Evolutionary conservation across 2,329 filamentous ascomycete species (phyloP), one percentile per base, ranked within the genome.

Genomic region (Alternaria ventricosa): DNA sequence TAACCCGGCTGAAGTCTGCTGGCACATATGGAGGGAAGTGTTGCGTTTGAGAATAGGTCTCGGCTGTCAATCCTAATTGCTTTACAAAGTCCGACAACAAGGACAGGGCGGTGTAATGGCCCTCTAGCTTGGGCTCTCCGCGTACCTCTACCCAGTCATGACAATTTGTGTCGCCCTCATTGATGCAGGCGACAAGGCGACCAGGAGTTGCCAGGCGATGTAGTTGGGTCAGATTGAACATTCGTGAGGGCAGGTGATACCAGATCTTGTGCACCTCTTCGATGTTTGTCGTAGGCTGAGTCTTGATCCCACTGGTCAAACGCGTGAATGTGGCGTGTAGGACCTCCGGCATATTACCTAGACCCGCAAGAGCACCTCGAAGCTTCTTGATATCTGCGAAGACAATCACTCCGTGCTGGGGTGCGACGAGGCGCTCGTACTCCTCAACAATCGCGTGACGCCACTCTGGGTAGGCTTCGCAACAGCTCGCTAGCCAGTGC

Each of bases 161-260:
- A 46, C 68, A 72, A 3, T 45, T 55, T 20, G 65, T 43, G 7
- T 47, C 22, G 10, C 30, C 55, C 4, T 63, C 43, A 10, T 46
- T 55, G 13, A 72, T 23, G 5, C 60, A 63, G 1, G 36, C 6
- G 10, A 41, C 18, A 10, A 66, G 51, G 3, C 28, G 50, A 1
- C 58, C 46, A 1, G 58, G 43, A 13, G 45, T 45, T 7, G 65
- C 68, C 18, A 67, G 28, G 4, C 61, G 60, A 49, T 71, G 67
- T 10, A 72, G 36, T 36, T 71, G 67, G 10, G 68, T 67, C 1
- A 66, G 27, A n/a, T 70, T 71, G 64, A 72, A 72, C 64, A 67
- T 65, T 10, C 65, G 55, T 6, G 70, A 72, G 4, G 70, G 66
- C 18, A 44, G 47, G 50, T 70, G 70, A 12, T 68, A 64, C 44